Evolutionary conservation across 768 basidiomycete species (phyloP), one percentile per base, ranked within the genome.

Genomic region (Wakefieldia striispora): DNA sequence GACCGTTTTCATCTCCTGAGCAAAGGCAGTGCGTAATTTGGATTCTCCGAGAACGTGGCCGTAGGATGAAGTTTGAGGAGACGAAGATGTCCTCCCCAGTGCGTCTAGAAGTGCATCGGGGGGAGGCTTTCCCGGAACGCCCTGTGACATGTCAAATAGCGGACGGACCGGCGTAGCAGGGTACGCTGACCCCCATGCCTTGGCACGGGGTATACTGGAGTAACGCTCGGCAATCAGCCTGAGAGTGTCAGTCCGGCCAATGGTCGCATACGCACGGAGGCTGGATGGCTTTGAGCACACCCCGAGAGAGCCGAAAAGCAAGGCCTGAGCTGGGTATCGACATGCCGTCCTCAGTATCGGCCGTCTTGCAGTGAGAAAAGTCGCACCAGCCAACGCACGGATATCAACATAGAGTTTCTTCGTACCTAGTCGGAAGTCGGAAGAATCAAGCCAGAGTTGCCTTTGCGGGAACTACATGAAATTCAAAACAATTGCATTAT

Each of bases 131-230:
- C 84, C 83, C 0, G 91, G 91, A 0, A 83, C 81, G 35, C 91
- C 86, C 66, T 91, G 88, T 1, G 84, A 83, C 73, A 90, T 82
- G 57, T 81, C 77, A n/a, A 91, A 73, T 2, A 90, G 68, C 0
- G 80, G 82, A 9, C 73, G 71, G 20, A 50, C 59, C 0, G 70
- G 60, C 0, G 75, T 74, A 0, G 75, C 59, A 5, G 54, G 55
- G 63, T 81, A 84, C 12, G 66, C 57, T 19, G 60, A 54, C 1
- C 72, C 78, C 84, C 84, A 86, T 70, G 72, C 69, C 46, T 80
- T 77, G 14, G 81, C 83, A 29, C 70, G 70, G 1, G 82, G 77
- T 40, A 86, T 82, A 13, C 83, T 83, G 58, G 8, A 35, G 29
- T 12, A 21, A 44, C 6, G 29, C 36, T 37, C 5, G 21, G 13